Evolutionary conservation across 129 eudicot species (phyloP).

Genomic region (Heracleum sosnowskyi): DNA sequence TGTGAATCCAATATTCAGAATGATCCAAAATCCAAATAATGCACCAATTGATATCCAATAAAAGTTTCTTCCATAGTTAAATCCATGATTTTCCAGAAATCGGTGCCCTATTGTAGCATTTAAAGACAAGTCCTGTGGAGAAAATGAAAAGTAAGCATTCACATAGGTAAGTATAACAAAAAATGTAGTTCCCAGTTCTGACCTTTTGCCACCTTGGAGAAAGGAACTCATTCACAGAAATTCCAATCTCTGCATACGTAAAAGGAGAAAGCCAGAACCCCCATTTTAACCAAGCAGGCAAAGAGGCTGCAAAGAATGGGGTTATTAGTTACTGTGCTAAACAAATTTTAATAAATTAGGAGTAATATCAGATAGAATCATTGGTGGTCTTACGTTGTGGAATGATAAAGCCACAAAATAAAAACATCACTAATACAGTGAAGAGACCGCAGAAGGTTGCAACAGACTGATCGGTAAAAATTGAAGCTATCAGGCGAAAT

Average conservation of each 20-base stretch:
- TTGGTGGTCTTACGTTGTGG: conserved; percentile 14
- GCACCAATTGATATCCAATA: conserved; percentile 16
- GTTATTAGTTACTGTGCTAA: neutral
- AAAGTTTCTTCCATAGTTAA: conserved; percentile 4
- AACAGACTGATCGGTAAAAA: conserved; percentile 6
- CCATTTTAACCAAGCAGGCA: conserved; percentile 34
- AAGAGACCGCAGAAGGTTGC: conserved; percentile 11
- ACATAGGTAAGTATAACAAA: neutral
- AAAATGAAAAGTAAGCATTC: neutral
- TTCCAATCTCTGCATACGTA: conserved; percentile 32
- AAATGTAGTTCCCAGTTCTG: neutral
- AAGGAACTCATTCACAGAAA: conserved; percentile 31
- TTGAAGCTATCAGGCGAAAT: conserved; percentile 14
- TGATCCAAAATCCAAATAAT: conserved; percentile 5
- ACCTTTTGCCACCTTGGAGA: conserved; percentile 19
- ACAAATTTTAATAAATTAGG: neutral
- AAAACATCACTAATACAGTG: conserved; percentile 8
- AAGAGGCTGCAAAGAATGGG: conserved; percentile 12
- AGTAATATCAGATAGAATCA: neutral
- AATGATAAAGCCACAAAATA: conserved; percentile 16
- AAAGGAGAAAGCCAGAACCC: conserved; percentile 42
- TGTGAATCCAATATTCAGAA: conserved; percentile 12
- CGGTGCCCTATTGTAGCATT: conserved; percentile 13
- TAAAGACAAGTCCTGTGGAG: neutral
- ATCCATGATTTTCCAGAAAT: conserved; percentile 8